Conservation (phyloP, 192 early-diverging fungal species). For the Mortierella alpina region DNA sequence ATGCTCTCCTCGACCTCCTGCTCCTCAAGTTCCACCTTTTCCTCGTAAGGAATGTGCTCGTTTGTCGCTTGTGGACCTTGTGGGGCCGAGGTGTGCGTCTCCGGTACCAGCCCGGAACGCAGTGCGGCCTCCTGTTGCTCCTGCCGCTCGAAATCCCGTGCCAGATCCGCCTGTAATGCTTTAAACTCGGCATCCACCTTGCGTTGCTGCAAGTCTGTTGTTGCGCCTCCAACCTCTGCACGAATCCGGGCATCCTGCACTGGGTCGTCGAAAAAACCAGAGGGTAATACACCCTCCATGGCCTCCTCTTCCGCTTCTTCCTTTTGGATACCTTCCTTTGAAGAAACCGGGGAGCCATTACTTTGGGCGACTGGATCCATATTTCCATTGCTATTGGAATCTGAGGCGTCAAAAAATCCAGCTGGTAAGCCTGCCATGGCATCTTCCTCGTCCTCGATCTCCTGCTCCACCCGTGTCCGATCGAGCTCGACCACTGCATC, state of each 20-base stretch:
- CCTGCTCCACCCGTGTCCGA: slow-evolving; percentile 23
- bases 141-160: slow-evolving; percentile 30
- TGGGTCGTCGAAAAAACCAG: slow-evolving; percentile 67
- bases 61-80: neutral
- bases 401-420: slow-evolving; percentile 58
- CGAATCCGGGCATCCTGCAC: slow-evolving; percentile 59
- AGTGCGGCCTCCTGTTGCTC: slow-evolving; percentile 19
- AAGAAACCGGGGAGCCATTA: neutral
- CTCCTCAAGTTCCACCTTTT: slow-evolving; percentile 35
- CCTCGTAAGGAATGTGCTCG: slow-evolving; percentile 28
- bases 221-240: slow-evolving; percentile 44
- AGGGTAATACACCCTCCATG: slow-evolving; percentile 54
- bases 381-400: neutral
- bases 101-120: slow-evolving; percentile 1
- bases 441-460: slow-evolving; percentile 50
- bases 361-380: neutral
- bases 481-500: slow-evolving; percentile 19
- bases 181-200: slow-evolving; percentile 46
- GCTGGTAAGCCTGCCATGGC: slow-evolving; percentile 53
- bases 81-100: neutral
- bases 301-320: slow-evolving; percentile 16
- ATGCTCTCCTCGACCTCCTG: slow-evolving; percentile 44
- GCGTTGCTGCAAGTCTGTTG: slow-evolving; percentile 42
- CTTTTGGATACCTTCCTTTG: neutral
- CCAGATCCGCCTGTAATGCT: slow-evolving; percentile 37